These are phyloP conservation scores for Orobanche coerulescens DNA, from an alignment of 257 asterid genomes.

Conservation along the genomic window DNA sequence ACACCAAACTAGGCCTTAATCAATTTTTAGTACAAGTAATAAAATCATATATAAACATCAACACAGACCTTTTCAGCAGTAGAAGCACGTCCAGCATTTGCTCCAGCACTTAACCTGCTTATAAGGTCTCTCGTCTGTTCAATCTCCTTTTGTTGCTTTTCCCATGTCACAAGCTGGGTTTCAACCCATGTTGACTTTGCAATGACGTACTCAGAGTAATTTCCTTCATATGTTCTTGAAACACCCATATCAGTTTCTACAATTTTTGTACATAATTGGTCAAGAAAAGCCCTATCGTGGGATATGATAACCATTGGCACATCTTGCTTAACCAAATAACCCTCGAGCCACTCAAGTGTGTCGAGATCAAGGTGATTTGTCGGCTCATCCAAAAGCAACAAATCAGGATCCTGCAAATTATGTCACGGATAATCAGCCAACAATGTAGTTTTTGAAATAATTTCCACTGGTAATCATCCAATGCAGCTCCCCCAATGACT, in stretches of 20 bases:
- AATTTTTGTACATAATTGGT: conserved; percentile 85
- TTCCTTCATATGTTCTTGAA: conserved; percentile 77
- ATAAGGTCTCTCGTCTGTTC: conserved; percentile 72
- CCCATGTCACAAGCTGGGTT: conserved; percentile 92
- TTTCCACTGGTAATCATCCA: not conserved
- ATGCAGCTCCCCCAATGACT: not conserved
- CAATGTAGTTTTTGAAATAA: conserved; percentile 7
- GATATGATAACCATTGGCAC: conserved; percentile 99
- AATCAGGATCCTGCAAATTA: conserved; percentile 73
- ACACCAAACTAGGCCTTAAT: too few species aligned
- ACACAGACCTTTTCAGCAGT: conserved; percentile 82
- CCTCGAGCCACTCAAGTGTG: conserved; percentile 97
- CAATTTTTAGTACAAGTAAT: too few species aligned
- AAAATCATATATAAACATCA: too few species aligned
- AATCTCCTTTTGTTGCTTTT: conserved; percentile 88
- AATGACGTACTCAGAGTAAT: conserved; percentile 63
- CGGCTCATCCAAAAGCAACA: conserved; percentile 89
- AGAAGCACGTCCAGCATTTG: conserved; percentile 98
- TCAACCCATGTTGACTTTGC: conserved; percentile 79
- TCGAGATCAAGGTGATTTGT: conserved; percentile 98
- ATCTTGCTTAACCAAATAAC: conserved; percentile 79
- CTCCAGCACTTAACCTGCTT: conserved; percentile 83
- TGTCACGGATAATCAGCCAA: conserved; percentile 21
- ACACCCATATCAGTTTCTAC: conserved; percentile 98
- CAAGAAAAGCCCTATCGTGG: conserved; percentile 95